These are phyloP conservation scores for Solanum pinnatisectum DNA, from an alignment of 257 asterid species.

Conservation along the genomic window DNA sequence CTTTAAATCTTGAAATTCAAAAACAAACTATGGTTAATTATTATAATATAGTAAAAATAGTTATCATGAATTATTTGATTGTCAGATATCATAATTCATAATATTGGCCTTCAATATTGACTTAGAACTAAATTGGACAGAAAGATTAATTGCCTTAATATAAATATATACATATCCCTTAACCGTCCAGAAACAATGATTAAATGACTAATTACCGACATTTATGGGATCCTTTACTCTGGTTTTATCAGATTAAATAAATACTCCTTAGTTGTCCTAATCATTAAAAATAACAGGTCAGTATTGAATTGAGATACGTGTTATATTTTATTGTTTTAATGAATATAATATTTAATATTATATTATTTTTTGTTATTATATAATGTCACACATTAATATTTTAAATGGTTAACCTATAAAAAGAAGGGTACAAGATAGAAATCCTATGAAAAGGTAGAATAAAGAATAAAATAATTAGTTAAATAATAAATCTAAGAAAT, in stretches of 20 bases:
- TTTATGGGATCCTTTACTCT: background rate
- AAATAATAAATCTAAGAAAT: too few relatives aligned
- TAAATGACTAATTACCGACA: background rate
- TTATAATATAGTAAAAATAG: background rate
- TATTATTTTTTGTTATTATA: too few relatives aligned
- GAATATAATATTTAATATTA: too few relatives aligned
- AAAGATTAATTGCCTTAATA: background rate
- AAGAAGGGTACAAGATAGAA: too few relatives aligned
- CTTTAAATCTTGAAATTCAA: background rate
- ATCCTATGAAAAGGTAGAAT: too few relatives aligned
- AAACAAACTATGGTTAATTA: background rate
- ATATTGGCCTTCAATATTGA: background rate
- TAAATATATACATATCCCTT: background rate
- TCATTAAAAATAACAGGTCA: background rate
- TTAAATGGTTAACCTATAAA: too few relatives aligned
- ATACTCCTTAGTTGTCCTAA: background rate
- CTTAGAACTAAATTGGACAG: background rate
- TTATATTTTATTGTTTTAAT: too few relatives aligned
- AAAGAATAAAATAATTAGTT: too few relatives aligned
- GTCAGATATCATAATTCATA: background rate
- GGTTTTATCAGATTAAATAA: background rate
- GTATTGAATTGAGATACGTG: too few relatives aligned
- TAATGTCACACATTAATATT: too few relatives aligned
- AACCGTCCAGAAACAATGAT: background rate
- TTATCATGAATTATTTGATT: background rate